Percentiles rank a stretch among this genome's conserved stretches.
phyloP scores from a whole-genome alignment of 2,329 filamentous ascomycete genomes.

The Mycosphaerella sp. region DNA sequence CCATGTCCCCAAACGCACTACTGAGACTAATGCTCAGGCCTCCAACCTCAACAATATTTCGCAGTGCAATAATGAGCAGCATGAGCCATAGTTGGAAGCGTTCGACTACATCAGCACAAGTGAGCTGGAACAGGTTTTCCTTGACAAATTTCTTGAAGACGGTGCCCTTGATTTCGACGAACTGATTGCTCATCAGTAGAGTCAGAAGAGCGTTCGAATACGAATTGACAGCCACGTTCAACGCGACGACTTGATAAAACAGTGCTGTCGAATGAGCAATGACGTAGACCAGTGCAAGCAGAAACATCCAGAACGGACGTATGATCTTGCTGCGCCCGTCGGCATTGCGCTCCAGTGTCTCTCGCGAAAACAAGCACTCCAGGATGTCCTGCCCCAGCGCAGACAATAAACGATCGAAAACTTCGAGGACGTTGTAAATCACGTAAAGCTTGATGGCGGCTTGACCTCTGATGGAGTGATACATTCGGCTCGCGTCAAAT shows the following conservation, averaged over 20 bases:
- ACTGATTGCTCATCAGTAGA: conserved; percentile 90
- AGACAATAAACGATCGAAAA: conserved; percentile 80
- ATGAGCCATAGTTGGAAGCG: conserved; percentile 97
- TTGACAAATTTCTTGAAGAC: conserved; percentile 99
- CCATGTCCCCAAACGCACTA: conserved; percentile 19
- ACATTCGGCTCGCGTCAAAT: conserved; percentile 94
- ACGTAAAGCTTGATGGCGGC: conserved; percentile 98
- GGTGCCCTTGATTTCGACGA: conserved; percentile 96
- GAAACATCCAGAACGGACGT: conserved; percentile 83
- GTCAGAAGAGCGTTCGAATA: conserved; percentile 95
- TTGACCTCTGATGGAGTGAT: conserved; percentile 93
- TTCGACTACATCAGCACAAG: conserved; percentile 93
- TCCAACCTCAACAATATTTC: conserved; percentile 93
- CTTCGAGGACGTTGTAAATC: conserved; percentile 95
- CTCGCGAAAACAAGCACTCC: conserved; percentile 88
- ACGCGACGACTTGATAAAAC: conserved; percentile 95
- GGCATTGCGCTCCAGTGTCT: conserved; percentile 80
- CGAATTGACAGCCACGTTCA: conserved; percentile 97
- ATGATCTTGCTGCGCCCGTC: conserved; percentile 88
- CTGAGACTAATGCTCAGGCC: conserved; percentile 56
- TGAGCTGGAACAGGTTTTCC: conserved; percentile 93
- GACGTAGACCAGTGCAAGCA: conserved; percentile 80
- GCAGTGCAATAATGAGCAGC: conserved; percentile 89
- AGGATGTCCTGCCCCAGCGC: conserved; percentile 93
- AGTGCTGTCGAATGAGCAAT: conserved; percentile 78